Percentiles rank a stretch among this genome's conserved stretches.
Conservation (phyloP, 129 eudicot genomes). For the Dittrichia graveolens region DNA sequence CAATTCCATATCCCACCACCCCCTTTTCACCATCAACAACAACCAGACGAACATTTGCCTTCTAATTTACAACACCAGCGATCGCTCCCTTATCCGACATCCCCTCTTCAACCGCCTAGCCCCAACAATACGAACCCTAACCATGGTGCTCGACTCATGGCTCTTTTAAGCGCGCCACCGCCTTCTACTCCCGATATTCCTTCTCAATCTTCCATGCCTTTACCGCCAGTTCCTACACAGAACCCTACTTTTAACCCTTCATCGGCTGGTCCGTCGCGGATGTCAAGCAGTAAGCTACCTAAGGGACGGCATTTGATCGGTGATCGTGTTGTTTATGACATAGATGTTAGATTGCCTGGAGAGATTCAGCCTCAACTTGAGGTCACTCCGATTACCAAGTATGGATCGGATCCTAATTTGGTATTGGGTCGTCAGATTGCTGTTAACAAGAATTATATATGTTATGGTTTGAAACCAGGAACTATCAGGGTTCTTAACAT, state of each 20-base stretch:
- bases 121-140: conserved; percentile 37
- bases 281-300: conserved; percentile 88
- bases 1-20: conserved; percentile 35
- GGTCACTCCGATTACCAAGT: conserved; percentile 88
- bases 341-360: conserved; percentile 69
- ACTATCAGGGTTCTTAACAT: conserved; percentile 85
- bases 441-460: conserved; percentile 78
- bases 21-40: conserved; percentile 35
- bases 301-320: conserved; percentile 81
- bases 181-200: conserved; percentile 42
- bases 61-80: conserved; percentile 64
- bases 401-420: conserved; percentile 81
- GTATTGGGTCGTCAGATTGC: conserved; percentile 85
- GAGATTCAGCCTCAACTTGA: conserved; percentile 94
- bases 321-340: conserved; percentile 61
- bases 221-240: conserved; percentile 39
- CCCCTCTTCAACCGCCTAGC: conserved; percentile 61
- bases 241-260: conserved; percentile 33
- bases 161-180: conserved; percentile 56
- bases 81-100: conserved; percentile 70
- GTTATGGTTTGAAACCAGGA: conserved; percentile 85
- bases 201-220: conserved; percentile 38
- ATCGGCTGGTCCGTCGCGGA: conserved; percentile 53
- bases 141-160: conserved; percentile 85
- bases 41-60: conserved; percentile 31